Percentiles rank a stretch among this genome's conserved stretches.
phyloP scores from a whole-genome alignment of 805 yeast genomes.

The Saccharomycopsis javanensis region DNA sequence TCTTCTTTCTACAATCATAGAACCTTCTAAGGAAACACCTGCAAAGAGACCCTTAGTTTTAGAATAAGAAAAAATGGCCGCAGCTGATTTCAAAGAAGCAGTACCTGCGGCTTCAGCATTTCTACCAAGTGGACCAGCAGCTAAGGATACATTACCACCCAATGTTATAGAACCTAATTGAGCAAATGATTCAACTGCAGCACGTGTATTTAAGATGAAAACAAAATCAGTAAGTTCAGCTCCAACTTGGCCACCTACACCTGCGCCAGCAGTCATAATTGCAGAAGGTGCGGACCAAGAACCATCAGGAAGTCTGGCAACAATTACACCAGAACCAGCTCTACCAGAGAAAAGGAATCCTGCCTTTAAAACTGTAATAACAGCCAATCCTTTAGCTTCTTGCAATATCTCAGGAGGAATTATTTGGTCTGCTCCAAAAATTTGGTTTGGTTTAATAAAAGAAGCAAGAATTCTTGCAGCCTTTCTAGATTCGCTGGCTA shows the following conservation, averaged over 20 bases:
- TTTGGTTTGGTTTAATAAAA: slow-evolving; percentile 89
- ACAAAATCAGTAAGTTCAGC: slow-evolving; percentile 95
- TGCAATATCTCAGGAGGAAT: slow-evolving; percentile 83
- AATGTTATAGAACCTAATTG: slow-evolving; percentile 89
- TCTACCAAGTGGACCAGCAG: slow-evolving; percentile 97
- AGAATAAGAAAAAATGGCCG: slow-evolving; percentile 88
- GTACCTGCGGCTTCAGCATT: slow-evolving; percentile 96
- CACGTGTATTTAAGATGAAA: slow-evolving; percentile 73
- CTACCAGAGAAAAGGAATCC: slow-evolving; percentile 94
- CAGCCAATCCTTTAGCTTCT: slow-evolving; percentile 87
- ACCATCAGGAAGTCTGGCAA: slow-evolving; percentile 90
- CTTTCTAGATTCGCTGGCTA: slow-evolving; percentile 81
- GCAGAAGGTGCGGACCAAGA: slow-evolving; percentile 98
- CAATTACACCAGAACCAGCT: slow-evolving; percentile 95
- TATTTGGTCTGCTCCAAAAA: slow-evolving; percentile 77
- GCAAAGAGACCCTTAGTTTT: slow-evolving; percentile 96
- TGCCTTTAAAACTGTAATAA: slow-evolving; percentile 91
- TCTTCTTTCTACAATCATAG: slow-evolving; percentile 92
- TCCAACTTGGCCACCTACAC: slow-evolving; percentile 97
- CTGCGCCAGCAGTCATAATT: slow-evolving; percentile 93
- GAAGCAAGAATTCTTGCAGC: slow-evolving; percentile 88
- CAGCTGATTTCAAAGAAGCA: slow-evolving; percentile 76
- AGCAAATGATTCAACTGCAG: slow-evolving; percentile 90
- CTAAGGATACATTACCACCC: slow-evolving; percentile 91
- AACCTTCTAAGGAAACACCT: slow-evolving; percentile 94